phyloP scores from a whole-genome alignment of 2,329 filamentous ascomycete species.

The Monilinia fructigena region DNA sequence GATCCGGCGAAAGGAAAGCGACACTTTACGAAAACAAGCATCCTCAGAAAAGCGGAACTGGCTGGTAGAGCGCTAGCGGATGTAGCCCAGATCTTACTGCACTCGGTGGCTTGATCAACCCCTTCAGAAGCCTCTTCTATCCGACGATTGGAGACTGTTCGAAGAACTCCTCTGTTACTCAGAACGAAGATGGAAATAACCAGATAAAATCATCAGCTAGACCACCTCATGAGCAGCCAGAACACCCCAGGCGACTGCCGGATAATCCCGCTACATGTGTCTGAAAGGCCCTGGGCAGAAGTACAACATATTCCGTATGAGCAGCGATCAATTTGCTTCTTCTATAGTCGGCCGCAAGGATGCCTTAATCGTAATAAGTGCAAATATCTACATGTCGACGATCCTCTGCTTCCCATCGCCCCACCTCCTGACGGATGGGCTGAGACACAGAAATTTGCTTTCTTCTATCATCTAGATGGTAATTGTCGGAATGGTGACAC shows the following conservation, averaged over 20 bases:
- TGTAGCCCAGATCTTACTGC: constrained; percentile 42
- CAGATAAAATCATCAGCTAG: background rate
- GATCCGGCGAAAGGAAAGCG: constrained; percentile 46
- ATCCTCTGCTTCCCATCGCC: background rate
- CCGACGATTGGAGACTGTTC: constrained; percentile 25
- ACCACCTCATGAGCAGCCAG: background rate
- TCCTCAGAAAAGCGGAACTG: constrained; percentile 46
- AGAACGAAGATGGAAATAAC: background rate
- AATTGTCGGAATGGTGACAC: constrained; percentile 4
- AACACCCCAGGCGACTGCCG: constrained; percentile 3
- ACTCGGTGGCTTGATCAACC: constrained; percentile 33
- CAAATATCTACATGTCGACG: background rate
- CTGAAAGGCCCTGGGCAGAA: constrained; percentile 13
- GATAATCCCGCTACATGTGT: constrained; percentile 15
- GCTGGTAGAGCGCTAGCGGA: constrained; percentile 48
- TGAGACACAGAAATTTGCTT: constrained; percentile 22
- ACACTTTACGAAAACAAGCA: constrained; percentile 44
- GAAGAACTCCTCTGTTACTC: constrained; percentile 19
- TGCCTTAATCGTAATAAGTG: background rate
- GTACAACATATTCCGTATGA: constrained; percentile 16
- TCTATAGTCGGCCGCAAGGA: background rate
- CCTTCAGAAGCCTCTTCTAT: constrained; percentile 28
- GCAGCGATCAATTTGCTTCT: constrained; percentile 7
- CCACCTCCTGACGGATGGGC: background rate
- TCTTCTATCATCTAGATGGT: constrained; percentile 25